Evolutionary conservation across 352 stramenopile genomes (phyloP).

Genomic region (Globisporangium nodosum): DNA sequence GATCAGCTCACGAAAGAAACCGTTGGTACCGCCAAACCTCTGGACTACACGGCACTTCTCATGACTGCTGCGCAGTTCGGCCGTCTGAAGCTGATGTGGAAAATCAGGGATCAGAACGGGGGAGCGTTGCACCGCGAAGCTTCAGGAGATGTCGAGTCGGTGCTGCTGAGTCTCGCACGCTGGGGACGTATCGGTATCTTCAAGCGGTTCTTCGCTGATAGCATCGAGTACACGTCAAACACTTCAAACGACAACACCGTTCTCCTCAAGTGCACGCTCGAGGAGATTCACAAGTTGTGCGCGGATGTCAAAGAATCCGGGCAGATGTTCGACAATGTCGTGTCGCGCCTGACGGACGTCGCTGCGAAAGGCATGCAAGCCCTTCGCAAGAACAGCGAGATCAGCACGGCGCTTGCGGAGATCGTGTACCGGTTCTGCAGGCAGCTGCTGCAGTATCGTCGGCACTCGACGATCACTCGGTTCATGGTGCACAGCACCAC

Average conservation of each 20-base stretch:
- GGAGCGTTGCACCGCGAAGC: not conserved
- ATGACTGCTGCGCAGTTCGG: not conserved
- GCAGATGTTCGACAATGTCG: not conserved
- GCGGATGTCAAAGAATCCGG: not conserved
- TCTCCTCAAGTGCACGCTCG: conserved; percentile 1
- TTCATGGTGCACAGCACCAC: not conserved
- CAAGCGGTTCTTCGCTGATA: not conserved
- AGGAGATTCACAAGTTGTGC: not conserved
- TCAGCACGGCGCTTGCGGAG: not conserved
- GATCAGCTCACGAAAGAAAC: not conserved
- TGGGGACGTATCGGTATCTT: not conserved
- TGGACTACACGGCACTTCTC: not conserved
- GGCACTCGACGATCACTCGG: not conserved
- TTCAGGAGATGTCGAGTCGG: conserved; percentile 1
- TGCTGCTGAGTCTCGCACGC: not conserved
- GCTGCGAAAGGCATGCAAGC: not conserved
- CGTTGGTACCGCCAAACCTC: not conserved
- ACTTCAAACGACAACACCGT: not conserved
- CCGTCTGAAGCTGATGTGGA: not conserved
- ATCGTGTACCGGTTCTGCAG: conserved; percentile 5
- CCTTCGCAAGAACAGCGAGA: not conserved
- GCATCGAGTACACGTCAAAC: not conserved
- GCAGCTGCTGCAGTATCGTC: not conserved
- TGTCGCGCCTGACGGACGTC: not conserved
- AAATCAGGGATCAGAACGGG: not conserved